Base-by-base conservation (phyloP, 106 monocot genomes). In the Platanthera guangdongensis region DNA sequence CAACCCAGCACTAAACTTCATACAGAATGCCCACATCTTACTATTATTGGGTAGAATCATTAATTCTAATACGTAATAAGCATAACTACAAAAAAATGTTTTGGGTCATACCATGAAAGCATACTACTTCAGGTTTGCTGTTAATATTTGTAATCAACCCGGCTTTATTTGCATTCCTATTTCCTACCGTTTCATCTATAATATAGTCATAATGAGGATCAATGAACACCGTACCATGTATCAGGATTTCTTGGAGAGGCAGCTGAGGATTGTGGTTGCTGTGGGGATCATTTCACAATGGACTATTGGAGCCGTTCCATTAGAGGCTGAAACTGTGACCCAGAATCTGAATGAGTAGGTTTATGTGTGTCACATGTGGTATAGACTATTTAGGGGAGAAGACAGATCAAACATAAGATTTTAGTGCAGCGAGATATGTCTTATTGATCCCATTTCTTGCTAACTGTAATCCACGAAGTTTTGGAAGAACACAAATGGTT, bases 201-300 rank as follows among this genome's bases (percentile, higher is more conserved):
- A 25, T 25, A 25, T 25, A 25, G 25, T 25, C 25, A 25, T 0
- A 25, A 25, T 25, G 25, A 25, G 25, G 25, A 0, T 25, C 25
- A 25, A 25, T 25, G 25, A 25, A 25, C 25, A 25, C 25, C 25
- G 0, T 25, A 25, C 25, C 25, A 25, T 25, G 55, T 78, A 97
- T 63, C 86, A 88, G 75, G 91, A 91, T 45, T 50, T 80, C 7
- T 50, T 97, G 77, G 97, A 97, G 80, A 87, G 89, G 78, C 84
- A 97, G 52, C 79, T 97, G 18, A 75, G 96, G 15, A 93, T 93
- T 79, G 93, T 89, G 54, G 83, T 97, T 82, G 91, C 91, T 69
- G 95, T 90, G 25, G 97, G 97, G 55, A 97, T 97, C 50, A 94
- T 92, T 76, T 81, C 97, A 55, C 93, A 97, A 50, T 97, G 97